Percentiles rank a stretch among this genome's conserved stretches.
Conservation (phyloP, 441 rosid genomes). For the Sinapis alba region DNA sequence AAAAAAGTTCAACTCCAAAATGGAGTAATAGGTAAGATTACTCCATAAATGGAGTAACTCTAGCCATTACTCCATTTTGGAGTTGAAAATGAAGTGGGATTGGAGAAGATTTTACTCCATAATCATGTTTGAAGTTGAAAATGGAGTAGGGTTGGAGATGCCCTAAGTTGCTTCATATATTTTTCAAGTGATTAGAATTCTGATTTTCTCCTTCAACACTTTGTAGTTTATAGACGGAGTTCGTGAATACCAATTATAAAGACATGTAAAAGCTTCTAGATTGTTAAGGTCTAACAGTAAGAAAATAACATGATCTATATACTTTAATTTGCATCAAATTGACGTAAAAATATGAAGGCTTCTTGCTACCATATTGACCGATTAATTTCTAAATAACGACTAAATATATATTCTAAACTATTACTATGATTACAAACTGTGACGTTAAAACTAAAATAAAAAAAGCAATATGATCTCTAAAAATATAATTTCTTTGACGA, state of each 20-base stretch:
- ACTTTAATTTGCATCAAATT: background rate
- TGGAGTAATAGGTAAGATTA: too few species aligned
- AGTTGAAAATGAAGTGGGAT: too few species aligned
- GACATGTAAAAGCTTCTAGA: background rate
- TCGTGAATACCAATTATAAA: background rate
- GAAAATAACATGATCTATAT: background rate
- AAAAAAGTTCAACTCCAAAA: too few species aligned
- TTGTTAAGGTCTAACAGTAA: background rate
- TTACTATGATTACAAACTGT: background rate
- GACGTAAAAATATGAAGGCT: background rate
- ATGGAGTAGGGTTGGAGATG: too few species aligned
- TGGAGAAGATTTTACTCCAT: too few species aligned
- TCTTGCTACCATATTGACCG: background rate
- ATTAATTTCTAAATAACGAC: background rate
- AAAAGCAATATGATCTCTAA: background rate
- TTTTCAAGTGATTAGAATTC: background rate
- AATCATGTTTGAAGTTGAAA: too few species aligned
- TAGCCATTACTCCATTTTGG: too few species aligned
- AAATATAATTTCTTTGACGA: background rate
- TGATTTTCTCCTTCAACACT: background rate
- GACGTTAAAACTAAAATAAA: background rate
- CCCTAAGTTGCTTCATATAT: background rate
- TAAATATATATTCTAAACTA: background rate
- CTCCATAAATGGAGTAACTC: too few species aligned
- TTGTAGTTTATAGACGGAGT: background rate